These are phyloP conservation scores for Tulasnella sp. DNA, from an alignment of 768 basidiomycete species.

Conservation along the genomic window DNA sequence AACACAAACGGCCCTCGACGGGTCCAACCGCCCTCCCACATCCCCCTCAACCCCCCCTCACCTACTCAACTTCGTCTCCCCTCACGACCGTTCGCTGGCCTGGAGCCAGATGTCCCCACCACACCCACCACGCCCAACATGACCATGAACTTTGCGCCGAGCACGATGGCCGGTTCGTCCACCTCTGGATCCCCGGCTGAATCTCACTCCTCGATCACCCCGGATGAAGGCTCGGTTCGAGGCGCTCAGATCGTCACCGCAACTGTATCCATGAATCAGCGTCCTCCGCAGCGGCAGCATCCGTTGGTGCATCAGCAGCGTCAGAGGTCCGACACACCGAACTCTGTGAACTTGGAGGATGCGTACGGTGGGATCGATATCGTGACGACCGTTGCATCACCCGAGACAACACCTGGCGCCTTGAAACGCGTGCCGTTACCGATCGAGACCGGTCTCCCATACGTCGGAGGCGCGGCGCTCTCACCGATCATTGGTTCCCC, in stretches of 20 bases:
- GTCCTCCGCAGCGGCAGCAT: not conserved
- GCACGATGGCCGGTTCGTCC: not conserved
- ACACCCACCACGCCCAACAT: conserved; percentile 5
- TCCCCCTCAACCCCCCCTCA: conserved; percentile 1
- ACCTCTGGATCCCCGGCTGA: not conserved
- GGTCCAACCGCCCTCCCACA: not conserved
- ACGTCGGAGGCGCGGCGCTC: not conserved
- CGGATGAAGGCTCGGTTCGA: not conserved
- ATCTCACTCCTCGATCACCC: not conserved
- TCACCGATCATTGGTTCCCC: conserved; percentile 5
- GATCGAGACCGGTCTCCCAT: not conserved
- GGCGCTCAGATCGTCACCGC: not conserved
- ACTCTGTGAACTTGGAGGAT: not conserved
- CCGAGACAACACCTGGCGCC: not conserved
- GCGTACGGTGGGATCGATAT: not conserved
- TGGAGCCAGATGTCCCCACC: conserved; percentile 3
- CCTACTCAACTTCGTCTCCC: too few relatives aligned
- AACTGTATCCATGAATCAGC: not conserved
- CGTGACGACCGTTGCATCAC: not conserved
- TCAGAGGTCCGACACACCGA: not conserved
- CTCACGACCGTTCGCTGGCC: not conserved
- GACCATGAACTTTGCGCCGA: not conserved
- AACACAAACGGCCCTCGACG: not conserved
- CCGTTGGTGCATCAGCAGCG: not conserved
- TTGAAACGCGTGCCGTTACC: not conserved